These are phyloP conservation scores for Aspergillus asperescens DNA, from an alignment of 495 filamentous ascomycete genomes.

Conservation along the genomic window DNA sequence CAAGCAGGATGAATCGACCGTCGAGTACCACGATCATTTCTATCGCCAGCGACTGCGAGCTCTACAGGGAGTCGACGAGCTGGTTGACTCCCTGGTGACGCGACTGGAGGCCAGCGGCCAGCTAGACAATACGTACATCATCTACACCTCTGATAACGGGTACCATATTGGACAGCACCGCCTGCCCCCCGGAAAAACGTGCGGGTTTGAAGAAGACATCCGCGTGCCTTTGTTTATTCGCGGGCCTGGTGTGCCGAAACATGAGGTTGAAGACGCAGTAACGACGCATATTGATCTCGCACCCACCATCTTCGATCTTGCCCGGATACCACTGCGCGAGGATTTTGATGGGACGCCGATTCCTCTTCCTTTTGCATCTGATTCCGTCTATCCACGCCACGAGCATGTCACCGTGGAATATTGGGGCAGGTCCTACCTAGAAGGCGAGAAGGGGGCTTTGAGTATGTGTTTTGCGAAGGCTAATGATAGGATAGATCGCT, in stretches of 20 bases:
- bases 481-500: conserved; percentile 37
- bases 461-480: background rate
- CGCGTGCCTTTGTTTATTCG: conserved; percentile 61
- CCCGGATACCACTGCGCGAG: conserved; percentile 40
- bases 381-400: conserved; percentile 15
- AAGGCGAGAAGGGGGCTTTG: conserved; percentile 19
- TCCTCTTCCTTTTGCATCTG: conserved; percentile 28
- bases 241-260: conserved; percentile 51
- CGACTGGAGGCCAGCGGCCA: conserved; percentile 47
- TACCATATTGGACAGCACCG: conserved; percentile 73
- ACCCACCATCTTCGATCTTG: conserved; percentile 55
- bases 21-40: conserved; percentile 64
- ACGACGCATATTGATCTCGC: conserved; percentile 67
- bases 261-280: conserved; percentile 46
- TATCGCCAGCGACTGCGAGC: conserved; percentile 59
- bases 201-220: conserved; percentile 69
- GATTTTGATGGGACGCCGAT: conserved; percentile 59
- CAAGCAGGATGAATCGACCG: conserved; percentile 46
- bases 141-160: conserved; percentile 71
- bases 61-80: conserved; percentile 64
- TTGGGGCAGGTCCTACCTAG: conserved; percentile 45
- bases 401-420: conserved; percentile 56
- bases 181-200: conserved; percentile 64
- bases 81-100: conserved; percentile 53
- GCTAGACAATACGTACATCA: conserved; percentile 63